Evolutionary conservation across 1,284 basidiomycete genomes (phyloP), one percentile per base, ranked within the genome.

Genomic region (Cutaneotrichosporon sp.): DNA sequence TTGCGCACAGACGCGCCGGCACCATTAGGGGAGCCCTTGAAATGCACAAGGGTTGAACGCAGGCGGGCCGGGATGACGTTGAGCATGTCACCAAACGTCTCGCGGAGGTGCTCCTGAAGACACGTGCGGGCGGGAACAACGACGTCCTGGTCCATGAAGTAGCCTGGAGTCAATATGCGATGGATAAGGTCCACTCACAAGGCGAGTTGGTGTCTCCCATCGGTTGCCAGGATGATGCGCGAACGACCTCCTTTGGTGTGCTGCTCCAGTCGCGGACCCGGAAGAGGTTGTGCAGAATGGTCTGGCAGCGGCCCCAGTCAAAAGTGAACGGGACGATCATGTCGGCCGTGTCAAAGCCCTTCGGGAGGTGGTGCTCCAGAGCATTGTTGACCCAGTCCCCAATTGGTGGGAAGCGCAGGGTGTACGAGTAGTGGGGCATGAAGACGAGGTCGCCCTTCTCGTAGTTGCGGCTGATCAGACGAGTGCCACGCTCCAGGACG

Each of bases 291-390:
- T 57, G 60, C n/a, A 66, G 43, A 22, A 68, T 56, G 3, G 60
- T 64, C 43, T 68, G 64, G 62, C 73, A 74, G 4, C 62, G 62
- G 1, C 79, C 78, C 69, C 72, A 80, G 66, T 80, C 79, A 56
- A 76, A 74, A 5, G 76, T 77, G 63, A 79, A 79, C 11, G 78
- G 77, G 18, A 79, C 65, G 53, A 76, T 70, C 46, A 79, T 64
- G 43, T 69, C 66, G 22, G 68, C 64, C 22, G 8, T n/a, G 59
- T 56, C 49, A 49, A 60, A 56, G 20, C 5, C 52, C 9, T 33
- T 58, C 29, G 24, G 71, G 71, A 3, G 64, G 34, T 75, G 59
- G 29, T 50, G 18, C 20, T 70, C 55, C 0, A 69, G 53, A 2
- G 74, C 62, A 29, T 66, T 58, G 36, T 58, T n/a, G 2, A 65